Evolutionary conservation across 1,139 yeast genomes (phyloP), one percentile per base, ranked within the genome.

Genomic region (Candida tetrigidarum): DNA sequence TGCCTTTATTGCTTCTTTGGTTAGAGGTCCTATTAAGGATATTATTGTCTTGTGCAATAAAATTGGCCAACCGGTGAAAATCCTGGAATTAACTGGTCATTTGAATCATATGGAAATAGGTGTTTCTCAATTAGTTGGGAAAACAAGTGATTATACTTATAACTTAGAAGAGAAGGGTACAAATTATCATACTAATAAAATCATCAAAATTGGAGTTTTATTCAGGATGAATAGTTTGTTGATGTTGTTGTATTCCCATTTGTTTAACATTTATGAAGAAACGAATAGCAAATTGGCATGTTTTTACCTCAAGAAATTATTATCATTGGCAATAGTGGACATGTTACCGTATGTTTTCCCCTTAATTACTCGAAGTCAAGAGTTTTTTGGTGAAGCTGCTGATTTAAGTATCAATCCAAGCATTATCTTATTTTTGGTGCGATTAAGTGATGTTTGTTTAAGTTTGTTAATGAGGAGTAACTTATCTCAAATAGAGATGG

Each of bases 381-480:
- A 32, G 60, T 59, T 45, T 53, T 61, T 34, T 59, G 63, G 43
- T 62, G 72, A 52, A 41, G 56, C 52, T 6, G 51, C 56, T 41
- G 81, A 76, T 48, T 60, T 71, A 52, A 52, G 67, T 8, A 49
- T 76, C 7, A 71, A 75, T 28, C 81, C 81, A 1, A 52, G 61
- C 0, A 54, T 78, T 23, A 68, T 74, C 37, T 62, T 60, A 51
- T 50, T 66, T 11, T 55, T 72, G 30, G 75, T 69, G 43, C 66
- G 71, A 44, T 53, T 74, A 0, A 64, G 67, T 41, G 73, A 69
- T 46, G 53, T 69, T 4, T 50, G 62, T 22, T 50, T 71, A 22
- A 61, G 69, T 6, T 53, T 65, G 5, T 56, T 64, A 19, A 56
- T 69, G 11, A 59, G 73, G 44, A 47, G 54, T n/a, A 64, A 65